Evolutionary conservation across 768 basidiomycete species (phyloP).

Genomic region (Heimioporus sp.): DNA sequence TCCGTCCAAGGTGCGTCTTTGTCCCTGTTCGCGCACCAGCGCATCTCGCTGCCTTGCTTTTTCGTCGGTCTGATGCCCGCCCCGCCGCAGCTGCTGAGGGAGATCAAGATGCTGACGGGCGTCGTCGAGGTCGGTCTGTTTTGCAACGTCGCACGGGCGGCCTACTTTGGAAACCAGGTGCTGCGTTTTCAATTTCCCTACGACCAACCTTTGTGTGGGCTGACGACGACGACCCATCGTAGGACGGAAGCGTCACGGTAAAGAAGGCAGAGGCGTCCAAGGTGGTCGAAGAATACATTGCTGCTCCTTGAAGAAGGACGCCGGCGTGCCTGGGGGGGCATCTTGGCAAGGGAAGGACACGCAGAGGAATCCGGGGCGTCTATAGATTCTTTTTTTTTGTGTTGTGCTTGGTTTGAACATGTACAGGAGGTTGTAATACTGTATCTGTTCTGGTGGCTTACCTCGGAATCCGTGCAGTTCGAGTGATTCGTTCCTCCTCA

Average conservation of each 20-base stretch:
- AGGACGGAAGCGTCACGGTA: conserved; percentile 73
- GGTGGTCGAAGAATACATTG: conserved; percentile 22
- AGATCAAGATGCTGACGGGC: conserved; percentile 93
- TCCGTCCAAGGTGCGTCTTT: conserved; percentile 55
- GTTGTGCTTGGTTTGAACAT: no score
- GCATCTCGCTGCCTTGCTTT: no score
- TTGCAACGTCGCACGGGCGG: conserved; percentile 87
- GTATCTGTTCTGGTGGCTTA: no score
- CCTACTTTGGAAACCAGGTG: conserved; percentile 94
- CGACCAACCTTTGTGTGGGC: neutral
- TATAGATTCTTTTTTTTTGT: no score
- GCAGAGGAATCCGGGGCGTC: no score
- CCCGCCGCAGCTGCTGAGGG: conserved; percentile 57
- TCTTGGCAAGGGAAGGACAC: no score
- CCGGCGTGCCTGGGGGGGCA: no score
- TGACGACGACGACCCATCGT: conserved; percentile 2
- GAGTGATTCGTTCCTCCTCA: no score
- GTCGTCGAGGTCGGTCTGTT: conserved; percentile 99
- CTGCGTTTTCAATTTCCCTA: conserved; percentile 11
- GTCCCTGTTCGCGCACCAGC: no score
- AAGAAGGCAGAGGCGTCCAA: conserved; percentile 36
- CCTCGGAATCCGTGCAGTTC: no score
- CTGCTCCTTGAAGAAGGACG: neutral
- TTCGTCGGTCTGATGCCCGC: no score
- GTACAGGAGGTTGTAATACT: no score